These are phyloP conservation scores for Chenopodium suecicum DNA, from an alignment of 148 eudicot species.

Conservation along the genomic window DNA sequence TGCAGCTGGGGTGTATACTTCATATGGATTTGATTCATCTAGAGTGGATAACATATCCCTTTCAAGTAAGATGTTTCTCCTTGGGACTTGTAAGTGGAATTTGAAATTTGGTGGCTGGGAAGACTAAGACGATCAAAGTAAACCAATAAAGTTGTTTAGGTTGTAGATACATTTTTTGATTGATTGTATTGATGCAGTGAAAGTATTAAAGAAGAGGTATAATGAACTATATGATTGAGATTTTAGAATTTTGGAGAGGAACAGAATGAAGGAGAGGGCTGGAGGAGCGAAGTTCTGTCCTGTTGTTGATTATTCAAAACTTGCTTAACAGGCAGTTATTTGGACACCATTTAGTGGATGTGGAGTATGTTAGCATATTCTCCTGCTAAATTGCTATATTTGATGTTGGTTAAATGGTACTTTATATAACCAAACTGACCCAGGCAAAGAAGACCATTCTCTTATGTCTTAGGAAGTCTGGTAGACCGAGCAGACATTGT, in stretches of 20 bases:
- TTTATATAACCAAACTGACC: not conserved
- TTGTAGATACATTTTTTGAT: not conserved
- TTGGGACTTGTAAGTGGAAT: not conserved
- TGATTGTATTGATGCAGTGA: not conserved
- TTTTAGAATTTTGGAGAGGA: not conserved
- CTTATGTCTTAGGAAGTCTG: not conserved
- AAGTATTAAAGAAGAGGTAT: not conserved
- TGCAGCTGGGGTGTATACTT: slow-evolving; percentile 51
- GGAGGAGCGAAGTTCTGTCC: not conserved
- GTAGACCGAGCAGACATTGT: not conserved
- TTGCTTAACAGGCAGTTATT: not conserved
- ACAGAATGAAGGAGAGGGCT: not conserved
- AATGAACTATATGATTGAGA: not conserved
- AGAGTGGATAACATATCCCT: slow-evolving; percentile 44
- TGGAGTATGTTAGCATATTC: not conserved
- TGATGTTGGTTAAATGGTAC: not conserved
- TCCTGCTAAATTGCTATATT: not conserved
- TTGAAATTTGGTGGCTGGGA: not conserved
- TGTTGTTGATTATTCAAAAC: not conserved
- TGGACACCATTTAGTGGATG: not conserved
- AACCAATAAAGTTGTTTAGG: not conserved
- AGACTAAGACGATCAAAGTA: not conserved
- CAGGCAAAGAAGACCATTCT: not conserved
- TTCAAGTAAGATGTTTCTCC: slow-evolving; percentile 52
- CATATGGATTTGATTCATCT: slow-evolving; percentile 33